Evolutionary conservation across 176 grass and related monocot species (phyloP).

Genomic region (Bolboschoenus planiculmis): DNA sequence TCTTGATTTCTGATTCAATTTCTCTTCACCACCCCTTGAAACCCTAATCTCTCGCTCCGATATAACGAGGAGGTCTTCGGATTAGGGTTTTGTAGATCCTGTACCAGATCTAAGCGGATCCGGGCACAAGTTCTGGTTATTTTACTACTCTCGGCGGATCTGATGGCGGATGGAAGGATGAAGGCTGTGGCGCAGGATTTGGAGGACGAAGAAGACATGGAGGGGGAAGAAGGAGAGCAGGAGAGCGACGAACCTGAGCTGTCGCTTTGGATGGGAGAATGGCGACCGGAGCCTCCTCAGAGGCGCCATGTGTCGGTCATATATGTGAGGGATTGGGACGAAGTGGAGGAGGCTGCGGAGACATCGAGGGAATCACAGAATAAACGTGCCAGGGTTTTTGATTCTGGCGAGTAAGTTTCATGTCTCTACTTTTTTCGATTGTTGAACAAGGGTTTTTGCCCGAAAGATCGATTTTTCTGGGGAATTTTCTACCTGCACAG

Average conservation of each 20-base stretch:
- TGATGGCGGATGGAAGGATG: conserved; percentile 64
- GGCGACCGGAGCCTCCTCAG: conserved; percentile 16
- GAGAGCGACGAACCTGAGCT: conserved; percentile 39
- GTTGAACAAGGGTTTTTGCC: conserved; percentile 11
- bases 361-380: conserved; percentile 51
- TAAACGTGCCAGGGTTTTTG: conserved; percentile 72
- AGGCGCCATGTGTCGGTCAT: neutral
- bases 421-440: neutral
- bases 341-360: conserved; percentile 14
- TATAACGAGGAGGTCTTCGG: neutral
- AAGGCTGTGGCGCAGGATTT: conserved; percentile 51
- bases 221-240: conserved; percentile 31
- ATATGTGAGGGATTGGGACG: conserved; percentile 1
- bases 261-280: conserved; percentile 37
- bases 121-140: neutral
- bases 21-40: neutral
- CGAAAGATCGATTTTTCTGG: neutral
- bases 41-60: neutral
- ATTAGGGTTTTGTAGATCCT: conserved; percentile 16
- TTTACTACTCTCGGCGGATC: neutral
- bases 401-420: conserved; percentile 59
- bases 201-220: conserved; percentile 25
- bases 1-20: neutral
- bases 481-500: neutral
- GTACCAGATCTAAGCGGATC: neutral